phyloP scores from a whole-genome alignment of 192 early-diverging fungal genomes.

The Chytriomyces sp. region DNA sequence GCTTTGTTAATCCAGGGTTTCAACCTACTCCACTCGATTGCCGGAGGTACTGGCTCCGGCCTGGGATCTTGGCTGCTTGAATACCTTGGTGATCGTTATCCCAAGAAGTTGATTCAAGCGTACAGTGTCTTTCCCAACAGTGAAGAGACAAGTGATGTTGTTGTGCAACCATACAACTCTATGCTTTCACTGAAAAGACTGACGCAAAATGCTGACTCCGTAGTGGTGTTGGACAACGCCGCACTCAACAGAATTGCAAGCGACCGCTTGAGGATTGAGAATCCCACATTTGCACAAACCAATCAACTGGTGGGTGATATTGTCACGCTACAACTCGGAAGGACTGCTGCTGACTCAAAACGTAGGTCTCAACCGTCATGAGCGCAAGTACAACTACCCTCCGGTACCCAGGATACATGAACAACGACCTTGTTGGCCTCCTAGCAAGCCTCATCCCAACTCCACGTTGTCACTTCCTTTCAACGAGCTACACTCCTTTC shows the following conservation, averaged over 20 bases:
- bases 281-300: constrained; percentile 92
- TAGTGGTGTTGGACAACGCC: constrained; percentile 95
- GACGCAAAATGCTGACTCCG: constrained; percentile 91
- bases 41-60: constrained; percentile 97
- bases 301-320: constrained; percentile 87
- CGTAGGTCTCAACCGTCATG: constrained; percentile 95
- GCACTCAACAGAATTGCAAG: constrained; percentile 90
- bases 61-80: constrained; percentile 92
- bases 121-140: constrained; percentile 98
- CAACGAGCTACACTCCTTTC: constrained; percentile 96
- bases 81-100: constrained; percentile 89
- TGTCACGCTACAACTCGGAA: no score
- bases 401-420: constrained; percentile 99
- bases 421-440: constrained; percentile 96
- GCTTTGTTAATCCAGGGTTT: constrained; percentile 70
- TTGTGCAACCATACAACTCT: constrained; percentile 98
- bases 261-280: constrained; percentile 90
- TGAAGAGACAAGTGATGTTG: constrained; percentile 87
- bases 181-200: constrained; percentile 90
- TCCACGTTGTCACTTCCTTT: constrained; percentile 95
- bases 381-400: constrained; percentile 94
- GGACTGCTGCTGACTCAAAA: no score
- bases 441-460: constrained; percentile 95
- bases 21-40: constrained; percentile 95
- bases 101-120: constrained; percentile 96